These are phyloP conservation scores for Neoconidiobolus thromboides DNA, from an alignment of 371 early-diverging fungal genomes.

Conservation along the genomic window DNA sequence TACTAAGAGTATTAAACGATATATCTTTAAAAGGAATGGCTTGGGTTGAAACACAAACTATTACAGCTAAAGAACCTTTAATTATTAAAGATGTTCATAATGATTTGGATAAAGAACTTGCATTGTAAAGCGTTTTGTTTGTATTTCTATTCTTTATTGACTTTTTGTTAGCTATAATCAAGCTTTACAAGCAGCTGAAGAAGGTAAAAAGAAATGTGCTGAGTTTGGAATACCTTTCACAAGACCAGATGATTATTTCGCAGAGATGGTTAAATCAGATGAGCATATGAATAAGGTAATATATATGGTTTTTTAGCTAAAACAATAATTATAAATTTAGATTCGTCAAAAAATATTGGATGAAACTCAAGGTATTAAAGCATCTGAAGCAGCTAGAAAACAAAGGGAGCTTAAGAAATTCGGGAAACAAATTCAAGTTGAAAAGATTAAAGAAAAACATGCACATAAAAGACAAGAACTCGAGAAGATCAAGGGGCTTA, in stretches of 20 bases:
- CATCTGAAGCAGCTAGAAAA: conserved; percentile 65
- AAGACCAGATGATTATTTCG: conserved; percentile 80
- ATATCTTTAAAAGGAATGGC: conserved; percentile 45
- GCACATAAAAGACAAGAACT: conserved; percentile 61
- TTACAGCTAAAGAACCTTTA: conserved; percentile 40
- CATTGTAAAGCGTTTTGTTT: conserved; percentile 30
- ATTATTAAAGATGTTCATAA: conserved; percentile 46
- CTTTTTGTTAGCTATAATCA: conserved; percentile 31
- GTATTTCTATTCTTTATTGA: not conserved
- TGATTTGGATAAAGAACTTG: conserved; percentile 76
- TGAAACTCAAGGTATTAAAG: conserved; percentile 56
- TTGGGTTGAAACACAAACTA: conserved; percentile 61
- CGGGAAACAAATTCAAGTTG: conserved; percentile 89
- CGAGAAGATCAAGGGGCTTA: conserved; percentile 78
- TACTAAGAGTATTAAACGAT: conserved; percentile 35
- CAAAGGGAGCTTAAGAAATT: conserved; percentile 83
- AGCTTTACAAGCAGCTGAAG: conserved; percentile 55
- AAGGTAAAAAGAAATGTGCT: conserved; percentile 32
- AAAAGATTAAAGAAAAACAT: conserved; percentile 62
- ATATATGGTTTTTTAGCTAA: not conserved
- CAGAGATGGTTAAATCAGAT: conserved; percentile 92
- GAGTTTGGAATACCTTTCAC: conserved; percentile 50
- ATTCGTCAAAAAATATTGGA: conserved; percentile 65
- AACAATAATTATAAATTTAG: conserved; percentile 9
- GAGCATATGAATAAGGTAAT: conserved; percentile 67